Percentiles rank a stretch among this genome's conserved stretches.
Evolutionary conservation across 2,329 filamentous ascomycete genomes (phyloP).

Genomic region (Phaeosphaeria sp.): DNA sequence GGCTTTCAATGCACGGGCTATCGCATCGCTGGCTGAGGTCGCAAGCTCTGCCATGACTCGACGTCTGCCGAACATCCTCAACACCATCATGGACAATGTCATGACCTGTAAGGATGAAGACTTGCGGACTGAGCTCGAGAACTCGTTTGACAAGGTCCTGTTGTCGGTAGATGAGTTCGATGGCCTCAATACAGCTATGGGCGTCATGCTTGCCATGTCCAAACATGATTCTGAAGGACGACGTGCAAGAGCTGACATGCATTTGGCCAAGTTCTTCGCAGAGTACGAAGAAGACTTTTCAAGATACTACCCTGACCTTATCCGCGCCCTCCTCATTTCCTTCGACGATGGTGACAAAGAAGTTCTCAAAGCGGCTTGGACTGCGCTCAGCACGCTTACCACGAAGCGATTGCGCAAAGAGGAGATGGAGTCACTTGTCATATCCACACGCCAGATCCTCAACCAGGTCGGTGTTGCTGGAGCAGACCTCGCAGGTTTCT

Average conservation of each 20-base stretch:
- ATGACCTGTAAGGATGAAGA: conserved; percentile 78
- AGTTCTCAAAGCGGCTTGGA: conserved; percentile 90
- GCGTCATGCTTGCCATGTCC: conserved; percentile 82
- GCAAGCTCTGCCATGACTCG: conserved; percentile 90
- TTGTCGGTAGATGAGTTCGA: conserved; percentile 95
- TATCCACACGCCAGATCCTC: conserved; percentile 84
- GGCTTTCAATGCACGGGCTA: conserved; percentile 90
- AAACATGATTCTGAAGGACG: conserved; percentile 93
- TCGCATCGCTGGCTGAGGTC: conserved; percentile 92
- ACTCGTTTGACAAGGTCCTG: conserved; percentile 87
- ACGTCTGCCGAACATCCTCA: conserved; percentile 86
- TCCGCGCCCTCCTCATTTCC: conserved; percentile 86
- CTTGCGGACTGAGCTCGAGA: conserved; percentile 74
- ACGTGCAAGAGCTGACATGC: conserved; percentile 77
- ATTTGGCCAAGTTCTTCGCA: conserved; percentile 86
- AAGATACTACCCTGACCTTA: conserved; percentile 93
- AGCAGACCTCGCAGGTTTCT: conserved; percentile 84
- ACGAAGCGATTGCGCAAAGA: conserved; percentile 93
- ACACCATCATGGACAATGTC: conserved; percentile 92
- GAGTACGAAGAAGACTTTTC: conserved; percentile 86
- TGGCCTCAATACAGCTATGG: conserved; percentile 95
- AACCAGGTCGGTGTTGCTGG: conserved; percentile 89
- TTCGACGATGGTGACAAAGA: conserved; percentile 86
- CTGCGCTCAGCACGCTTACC: conserved; percentile 77
- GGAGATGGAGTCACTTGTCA: conserved; percentile 93